Base-by-base conservation (phyloP, 169 alveolate species). In the Theileria parva region DNA sequence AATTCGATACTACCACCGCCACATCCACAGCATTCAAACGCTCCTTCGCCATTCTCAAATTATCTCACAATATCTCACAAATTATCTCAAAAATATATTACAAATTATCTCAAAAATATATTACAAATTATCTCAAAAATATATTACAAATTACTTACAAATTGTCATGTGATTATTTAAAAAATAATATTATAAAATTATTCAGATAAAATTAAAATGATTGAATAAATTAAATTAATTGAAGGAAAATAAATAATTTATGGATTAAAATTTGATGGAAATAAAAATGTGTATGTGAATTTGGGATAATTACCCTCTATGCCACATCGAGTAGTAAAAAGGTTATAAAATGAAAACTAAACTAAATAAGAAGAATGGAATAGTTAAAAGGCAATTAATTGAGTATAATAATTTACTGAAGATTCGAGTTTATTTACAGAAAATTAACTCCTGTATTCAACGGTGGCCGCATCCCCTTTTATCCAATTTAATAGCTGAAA, bases 11-110 rank as follows among this genome's bases (percentile, higher is more conserved):
- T 25, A 84, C 80, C 8, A 90, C 91, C 13, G 91, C 86, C 59
- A 91, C 88, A 75, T 91, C 94, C 21, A 91, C 66, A 74, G 94
- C 92, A n/a, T 87, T 91, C 65, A 91, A 69, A 37, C 94, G 55
- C 73, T 89, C 92, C n/a, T 85, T 86, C 25, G 80, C 92, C 94
- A 89, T 89, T 23, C 60, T 48, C 67, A 59, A 59, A 59, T 59
- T 23, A 5, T 5, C 67, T 19, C 30, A 21, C n/a, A 55, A 1
- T n/a, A 59, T 25, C 11, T 59, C 9, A 57, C 65, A 57, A 19
- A 21, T 57, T 57, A 6, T 59, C 13, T 59, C 17, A 25, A 1
- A 59, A 59, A 59, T 59, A 59, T 25, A 8, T 59, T 59, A 59
- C 67, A 59, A 23, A 25, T 59, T 59, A 3, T 59, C 0, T 59